phyloP scores from a whole-genome alignment of 495 filamentous ascomycete genomes.

The Massariosphaeria phaeospora region DNA sequence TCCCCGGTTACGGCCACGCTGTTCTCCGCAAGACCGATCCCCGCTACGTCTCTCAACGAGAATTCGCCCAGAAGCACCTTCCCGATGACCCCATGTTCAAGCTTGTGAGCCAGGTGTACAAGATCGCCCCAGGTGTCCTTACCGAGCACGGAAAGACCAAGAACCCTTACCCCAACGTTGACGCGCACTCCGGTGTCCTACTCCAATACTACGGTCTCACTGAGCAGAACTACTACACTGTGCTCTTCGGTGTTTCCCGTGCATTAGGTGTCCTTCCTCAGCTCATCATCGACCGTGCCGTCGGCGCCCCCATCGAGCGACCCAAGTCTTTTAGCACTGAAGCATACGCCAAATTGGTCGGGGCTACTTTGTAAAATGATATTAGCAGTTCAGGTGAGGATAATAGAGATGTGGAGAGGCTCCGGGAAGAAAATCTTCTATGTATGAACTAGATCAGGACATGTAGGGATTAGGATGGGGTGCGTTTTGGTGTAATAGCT shows the following conservation, averaged over 20 bases:
- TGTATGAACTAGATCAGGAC: constrained; percentile 30
- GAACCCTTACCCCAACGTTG: constrained; percentile 41
- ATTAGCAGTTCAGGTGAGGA: neutral
- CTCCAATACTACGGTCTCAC: constrained; percentile 99
- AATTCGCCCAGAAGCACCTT: constrained; percentile 87
- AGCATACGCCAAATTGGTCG: constrained; percentile 90
- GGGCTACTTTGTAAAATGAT: constrained; percentile 72
- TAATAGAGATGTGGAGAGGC: neutral
- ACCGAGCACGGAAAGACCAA: constrained; percentile 91
- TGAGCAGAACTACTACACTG: constrained; percentile 99
- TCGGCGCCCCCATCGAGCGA: constrained; percentile 78
- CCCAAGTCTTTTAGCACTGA: constrained; percentile 98
- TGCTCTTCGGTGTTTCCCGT: constrained; percentile 96
- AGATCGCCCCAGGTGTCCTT: constrained; percentile 95
- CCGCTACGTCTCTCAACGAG: constrained; percentile 94
- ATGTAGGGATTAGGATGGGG: constrained; percentile 14
- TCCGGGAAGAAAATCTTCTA: constrained; percentile 15
- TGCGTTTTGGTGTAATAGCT: constrained; percentile 11
- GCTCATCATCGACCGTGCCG: constrained; percentile 97
- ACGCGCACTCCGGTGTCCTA: constrained; percentile 86
- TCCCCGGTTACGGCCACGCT: constrained; percentile 96
- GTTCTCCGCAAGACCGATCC: constrained; percentile 99
- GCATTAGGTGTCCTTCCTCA: constrained; percentile 97
- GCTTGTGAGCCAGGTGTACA: constrained; percentile 98
- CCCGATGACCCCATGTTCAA: constrained; percentile 98